Conservation (phyloP, 139 green algal genomes). For the Chlorella sp. region DNA sequence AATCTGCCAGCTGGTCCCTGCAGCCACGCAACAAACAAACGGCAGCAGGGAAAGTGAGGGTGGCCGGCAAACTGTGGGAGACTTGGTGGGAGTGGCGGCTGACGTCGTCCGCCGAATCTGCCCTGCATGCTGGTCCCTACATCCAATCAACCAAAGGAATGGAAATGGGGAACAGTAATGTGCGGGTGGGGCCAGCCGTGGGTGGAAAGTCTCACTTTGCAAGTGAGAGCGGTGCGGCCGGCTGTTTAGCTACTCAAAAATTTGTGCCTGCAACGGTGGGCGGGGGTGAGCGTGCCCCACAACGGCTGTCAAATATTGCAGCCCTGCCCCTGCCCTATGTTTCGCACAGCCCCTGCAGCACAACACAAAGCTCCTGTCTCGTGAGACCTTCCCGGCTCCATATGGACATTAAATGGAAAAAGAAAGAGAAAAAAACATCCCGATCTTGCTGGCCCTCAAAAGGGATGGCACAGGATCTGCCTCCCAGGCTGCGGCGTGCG, state of each 20-base stretch:
- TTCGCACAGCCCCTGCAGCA: too few species aligned
- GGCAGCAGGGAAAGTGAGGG: background rate
- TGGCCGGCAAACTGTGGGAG: background rate
- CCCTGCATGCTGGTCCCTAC: slow-evolving; percentile 37
- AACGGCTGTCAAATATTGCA: too few species aligned
- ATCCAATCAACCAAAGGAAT: background rate
- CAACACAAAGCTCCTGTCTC: too few species aligned
- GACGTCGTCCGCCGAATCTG: slow-evolving; percentile 33
- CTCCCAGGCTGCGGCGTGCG: background rate
- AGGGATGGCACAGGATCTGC: too few species aligned
- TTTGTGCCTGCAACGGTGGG: too few species aligned
- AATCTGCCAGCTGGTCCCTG: slow-evolving; percentile 40
- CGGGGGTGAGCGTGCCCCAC: too few species aligned
- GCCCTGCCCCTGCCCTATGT: too few species aligned
- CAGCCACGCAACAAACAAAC: background rate
- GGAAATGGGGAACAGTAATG: background rate
- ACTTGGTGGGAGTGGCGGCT: slow-evolving; percentile 17
- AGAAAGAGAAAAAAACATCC: too few species aligned
- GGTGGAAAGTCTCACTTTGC: too few species aligned
- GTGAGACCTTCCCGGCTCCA: too few species aligned
- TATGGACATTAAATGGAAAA: too few species aligned
- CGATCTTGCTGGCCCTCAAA: too few species aligned
- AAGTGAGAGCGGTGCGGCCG: background rate
- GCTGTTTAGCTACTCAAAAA: background rate
- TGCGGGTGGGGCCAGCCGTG: background rate